Evolutionary conservation across 2,329 filamentous ascomycete species (phyloP), one percentile per base, ranked within the genome.

Genomic region (Reticulascus tulasneorum): DNA sequence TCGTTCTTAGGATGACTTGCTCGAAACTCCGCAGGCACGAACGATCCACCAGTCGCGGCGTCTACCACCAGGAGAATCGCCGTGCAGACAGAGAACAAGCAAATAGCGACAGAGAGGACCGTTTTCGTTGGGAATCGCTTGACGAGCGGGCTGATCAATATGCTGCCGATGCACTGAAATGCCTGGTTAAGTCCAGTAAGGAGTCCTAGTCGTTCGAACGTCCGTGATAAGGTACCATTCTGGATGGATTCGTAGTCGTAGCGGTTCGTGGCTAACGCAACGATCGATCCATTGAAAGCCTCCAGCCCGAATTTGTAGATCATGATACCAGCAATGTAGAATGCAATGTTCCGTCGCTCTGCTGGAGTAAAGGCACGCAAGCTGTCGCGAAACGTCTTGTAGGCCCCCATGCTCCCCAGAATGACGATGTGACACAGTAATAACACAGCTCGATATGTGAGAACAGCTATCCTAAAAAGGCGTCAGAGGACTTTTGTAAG

Each of bases 251-350:
- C 39, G 15, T 30, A 35, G 49, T 70, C 67, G 50, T 71, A 73
- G 33, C 68, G 59, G 44, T 72, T 72, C 5, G 65, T 71, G 9
- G 67, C 67, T 4, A 71, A 56, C 9, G 66, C 65, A 23, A 66
- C 62, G 44, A 73, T 61, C 21, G 67, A 71, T 2, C 69, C 69
- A 47, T 69, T 71, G 54, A 72, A 73, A 9, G 66, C 67, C 47
- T 71, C 67, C 10, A 71, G 58, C 18, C 67, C 69, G 38, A 73
- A 70, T 46, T 73, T 73, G 55, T 72, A 73, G 27, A 69, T 52
- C 65, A 72, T 72, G 38, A 73, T 71, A 6, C 68, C 69, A 7
- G 54, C 43, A 31, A 71, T 68, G 50, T 73, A 72, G 35, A 68
- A 56, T 29, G 55, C 51, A 30, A 69, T 63, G 39, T 69, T 68